Conservation (phyloP, 495 filamentous ascomycete genomes). For the Penicillium antarcticum region DNA sequence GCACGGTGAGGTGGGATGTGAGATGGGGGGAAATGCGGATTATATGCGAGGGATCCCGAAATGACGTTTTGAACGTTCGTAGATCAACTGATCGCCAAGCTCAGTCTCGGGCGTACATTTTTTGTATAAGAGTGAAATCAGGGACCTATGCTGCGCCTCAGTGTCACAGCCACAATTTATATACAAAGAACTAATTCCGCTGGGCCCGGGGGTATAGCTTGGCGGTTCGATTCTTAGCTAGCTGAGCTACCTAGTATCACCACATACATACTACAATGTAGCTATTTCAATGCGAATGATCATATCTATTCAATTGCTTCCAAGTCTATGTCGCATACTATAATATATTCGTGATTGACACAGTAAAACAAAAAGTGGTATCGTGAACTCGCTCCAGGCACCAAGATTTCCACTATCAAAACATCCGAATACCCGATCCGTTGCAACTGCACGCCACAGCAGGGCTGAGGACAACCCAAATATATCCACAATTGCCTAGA, state of each 20-base stretch:
- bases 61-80: slow-evolving; percentile 21
- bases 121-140: background rate
- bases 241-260: too few species aligned
- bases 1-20: background rate
- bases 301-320: too few species aligned
- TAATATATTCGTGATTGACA: background rate
- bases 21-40: slow-evolving; percentile 10
- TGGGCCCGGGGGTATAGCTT: background rate
- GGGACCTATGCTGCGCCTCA: slow-evolving; percentile 9
- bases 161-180: slow-evolving; percentile 1
- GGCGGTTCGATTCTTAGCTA: too few species aligned
- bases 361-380: background rate
- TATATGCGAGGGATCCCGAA: slow-evolving; percentile 13
- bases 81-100: slow-evolving; percentile 17
- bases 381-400: slow-evolving; percentile 8
- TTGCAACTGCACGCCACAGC: background rate
- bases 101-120: too few species aligned
- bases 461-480: background rate
- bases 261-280: too few species aligned
- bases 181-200: background rate
- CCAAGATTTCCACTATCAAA: slow-evolving; percentile 36
- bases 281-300: too few species aligned
- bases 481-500: background rate
- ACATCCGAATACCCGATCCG: background rate
- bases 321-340: too few species aligned